These are phyloP conservation scores for Gleditsia sinensis DNA, from an alignment of 306 rosid species.

Conservation along the genomic window DNA sequence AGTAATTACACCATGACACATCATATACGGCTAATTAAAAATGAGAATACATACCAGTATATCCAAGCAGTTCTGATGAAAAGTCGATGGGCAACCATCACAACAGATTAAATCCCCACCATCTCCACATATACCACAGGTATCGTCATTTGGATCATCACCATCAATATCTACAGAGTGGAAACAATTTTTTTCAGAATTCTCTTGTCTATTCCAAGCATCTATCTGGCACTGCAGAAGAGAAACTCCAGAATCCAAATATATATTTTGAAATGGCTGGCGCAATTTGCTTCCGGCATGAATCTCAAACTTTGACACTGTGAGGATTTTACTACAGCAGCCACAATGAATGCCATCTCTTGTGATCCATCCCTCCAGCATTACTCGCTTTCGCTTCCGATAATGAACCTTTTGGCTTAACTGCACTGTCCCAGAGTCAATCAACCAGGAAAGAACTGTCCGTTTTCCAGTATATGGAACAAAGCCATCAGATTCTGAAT, in stretches of 20 bases:
- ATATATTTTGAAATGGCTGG: constrained; percentile 90
- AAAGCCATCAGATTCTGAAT: constrained; percentile 79
- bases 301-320: constrained; percentile 87
- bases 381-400: constrained; percentile 70
- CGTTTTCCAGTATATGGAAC: constrained; percentile 93
- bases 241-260: constrained; percentile 87
- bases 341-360: constrained; percentile 94
- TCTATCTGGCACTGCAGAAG: constrained; percentile 91
- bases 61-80: constrained; percentile 86
- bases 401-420: constrained; percentile 92
- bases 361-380: constrained; percentile 97
- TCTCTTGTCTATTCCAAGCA: constrained; percentile 84
- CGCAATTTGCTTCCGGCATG: constrained; percentile 96
- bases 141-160: constrained; percentile 95
- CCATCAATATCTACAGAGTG: constrained; percentile 74
- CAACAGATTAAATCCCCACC: constrained; percentile 97
- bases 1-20: neutral
- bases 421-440: constrained; percentile 77
- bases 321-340: constrained; percentile 96
- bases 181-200: constrained; percentile 58
- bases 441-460: constrained; percentile 91
- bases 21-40: constrained; percentile 23
- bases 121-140: constrained; percentile 94
- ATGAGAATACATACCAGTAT: constrained; percentile 55
- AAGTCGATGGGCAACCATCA: constrained; percentile 96